Conservation (phyloP, 1,139 yeast genomes). For the Candida pseudoviswanathii region DNA sequence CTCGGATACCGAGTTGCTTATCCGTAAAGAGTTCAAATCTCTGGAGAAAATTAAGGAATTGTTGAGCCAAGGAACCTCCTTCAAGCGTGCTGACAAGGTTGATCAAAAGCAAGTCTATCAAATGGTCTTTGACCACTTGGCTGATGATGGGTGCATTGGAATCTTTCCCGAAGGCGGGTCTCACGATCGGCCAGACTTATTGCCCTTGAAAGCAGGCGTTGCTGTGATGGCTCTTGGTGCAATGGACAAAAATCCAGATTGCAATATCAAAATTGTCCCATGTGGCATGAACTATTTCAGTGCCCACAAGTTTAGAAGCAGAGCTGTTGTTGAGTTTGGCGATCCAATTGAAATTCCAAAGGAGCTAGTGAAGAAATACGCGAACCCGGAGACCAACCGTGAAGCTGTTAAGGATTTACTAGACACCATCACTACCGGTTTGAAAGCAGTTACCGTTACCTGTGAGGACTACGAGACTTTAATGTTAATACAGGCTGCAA, state of each 20-base stretch:
- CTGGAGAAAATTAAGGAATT: slow-evolving; percentile 45
- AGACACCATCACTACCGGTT: slow-evolving; percentile 70
- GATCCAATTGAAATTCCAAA: slow-evolving; percentile 74
- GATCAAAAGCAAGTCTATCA: slow-evolving; percentile 84
- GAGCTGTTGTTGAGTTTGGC: slow-evolving; percentile 95
- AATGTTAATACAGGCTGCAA: slow-evolving; percentile 90
- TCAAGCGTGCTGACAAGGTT: slow-evolving; percentile 76
- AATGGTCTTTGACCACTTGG: slow-evolving; percentile 78
- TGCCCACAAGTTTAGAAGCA: slow-evolving; percentile 89
- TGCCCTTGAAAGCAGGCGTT: slow-evolving; percentile 95
- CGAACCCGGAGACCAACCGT: slow-evolving; percentile 54
- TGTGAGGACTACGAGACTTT: slow-evolving; percentile 92
- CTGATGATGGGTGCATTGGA: slow-evolving; percentile 84
- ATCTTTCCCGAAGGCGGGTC: slow-evolving; percentile 98
- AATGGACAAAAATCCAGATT: slow-evolving; percentile 67
- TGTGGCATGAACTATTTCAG: slow-evolving; percentile 98
- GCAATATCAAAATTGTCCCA: slow-evolving; percentile 84
- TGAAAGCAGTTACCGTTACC: slow-evolving; percentile 87
- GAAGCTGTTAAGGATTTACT: slow-evolving; percentile 74
- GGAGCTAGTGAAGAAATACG: slow-evolving; percentile 66
- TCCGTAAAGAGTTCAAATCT: slow-evolving; percentile 72
- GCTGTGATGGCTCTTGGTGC: slow-evolving; percentile 98
- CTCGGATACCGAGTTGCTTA: slow-evolving; percentile 72
- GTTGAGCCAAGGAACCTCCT: slow-evolving; percentile 57
- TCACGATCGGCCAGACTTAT: slow-evolving; percentile 87